These are phyloP conservation scores for Penicillium sp. DNA, from an alignment of 2,329 filamentous ascomycete species.

Conservation along the genomic window DNA sequence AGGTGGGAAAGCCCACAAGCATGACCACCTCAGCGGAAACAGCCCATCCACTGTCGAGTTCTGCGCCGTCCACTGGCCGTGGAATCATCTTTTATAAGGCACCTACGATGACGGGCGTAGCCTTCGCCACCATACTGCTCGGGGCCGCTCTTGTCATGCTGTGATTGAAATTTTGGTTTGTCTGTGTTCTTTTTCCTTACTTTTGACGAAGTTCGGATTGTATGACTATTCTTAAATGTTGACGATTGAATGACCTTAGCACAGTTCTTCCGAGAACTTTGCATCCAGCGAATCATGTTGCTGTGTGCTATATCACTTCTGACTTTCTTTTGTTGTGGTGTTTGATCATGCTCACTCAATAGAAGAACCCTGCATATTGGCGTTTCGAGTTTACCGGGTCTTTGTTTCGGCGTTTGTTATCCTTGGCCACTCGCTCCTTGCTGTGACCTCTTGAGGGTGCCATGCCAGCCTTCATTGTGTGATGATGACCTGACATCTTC, in stretches of 20 bases:
- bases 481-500: too few species aligned
- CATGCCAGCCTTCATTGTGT: too few species aligned
- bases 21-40: constrained; percentile 1
- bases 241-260: constrained; percentile 14
- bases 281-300: constrained; percentile 1
- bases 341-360: constrained; percentile 2
- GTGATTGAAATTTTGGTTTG: constrained; percentile 9
- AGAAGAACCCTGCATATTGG: constrained; percentile 14
- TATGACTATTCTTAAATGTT: constrained; percentile 13
- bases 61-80: constrained; percentile 16
- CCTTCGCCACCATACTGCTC: constrained; percentile 21
- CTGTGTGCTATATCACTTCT: constrained; percentile 8
- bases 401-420: too few species aligned
- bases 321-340: not conserved
- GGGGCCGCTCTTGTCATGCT: constrained; percentile 14
- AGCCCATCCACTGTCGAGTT: constrained; percentile 5
- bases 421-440: too few species aligned
- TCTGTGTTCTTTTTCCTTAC: not conserved
- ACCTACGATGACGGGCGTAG: constrained; percentile 13
- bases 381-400: not conserved
- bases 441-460: constrained; percentile 3
- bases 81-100: constrained; percentile 12
- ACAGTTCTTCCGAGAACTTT: constrained; percentile 14
- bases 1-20: not conserved
- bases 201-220: constrained; percentile 5